Evolutionary conservation across 2,329 filamentous ascomycete genomes (phyloP), one percentile per base, ranked within the genome.

Genomic region (Dothistroma septosporum): DNA sequence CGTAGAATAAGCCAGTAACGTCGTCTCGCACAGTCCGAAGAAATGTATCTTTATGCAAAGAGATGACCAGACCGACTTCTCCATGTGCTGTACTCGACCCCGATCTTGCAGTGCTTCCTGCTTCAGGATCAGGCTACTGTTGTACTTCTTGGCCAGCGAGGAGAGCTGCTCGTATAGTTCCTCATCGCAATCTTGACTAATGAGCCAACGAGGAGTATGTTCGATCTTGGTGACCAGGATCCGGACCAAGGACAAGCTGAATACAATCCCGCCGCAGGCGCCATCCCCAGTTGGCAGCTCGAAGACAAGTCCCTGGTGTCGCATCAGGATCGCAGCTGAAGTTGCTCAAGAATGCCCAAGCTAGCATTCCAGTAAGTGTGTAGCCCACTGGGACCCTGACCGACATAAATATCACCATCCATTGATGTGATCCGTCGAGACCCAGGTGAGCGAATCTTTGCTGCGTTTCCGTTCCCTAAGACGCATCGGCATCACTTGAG

Each of bases 301-400:
- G 58, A 41, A 44, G 41, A 61, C 55, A 61, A 24, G 48, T 53
- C 49, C 41, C 53, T 10, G 56, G 44, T 35, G 57, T 53, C 19
- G 48, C 21, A 24, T 57, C 33, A 41, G 35, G 22, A 2, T 19
- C 50, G 41, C 61, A 61, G 55, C 53, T 59, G 48, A 58, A 59
- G 37, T 62, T 62, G 16, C 49, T 47, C 53, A 62, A 50, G 55
- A 81, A 82, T 0, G 76, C 80, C 79, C 80, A 72, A 4, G 79
- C 66, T 21, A 70, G 35, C 2, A 70, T 53, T 11, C 68, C 68
- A 49, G 68, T 67, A 22, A 70, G 58, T 6, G 62, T 62, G 24
- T 70, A 66, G 10, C 68, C 69, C 21, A 72, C 58, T 7, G 63
- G 63, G 63, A 67, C 68, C 67, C 69, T 70, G 9, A 65, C 55